Evolutionary conservation across 148 eudicot species (phyloP), one percentile per base, ranked within the genome.

Genomic region (Tetragonia tetragonoides): DNA sequence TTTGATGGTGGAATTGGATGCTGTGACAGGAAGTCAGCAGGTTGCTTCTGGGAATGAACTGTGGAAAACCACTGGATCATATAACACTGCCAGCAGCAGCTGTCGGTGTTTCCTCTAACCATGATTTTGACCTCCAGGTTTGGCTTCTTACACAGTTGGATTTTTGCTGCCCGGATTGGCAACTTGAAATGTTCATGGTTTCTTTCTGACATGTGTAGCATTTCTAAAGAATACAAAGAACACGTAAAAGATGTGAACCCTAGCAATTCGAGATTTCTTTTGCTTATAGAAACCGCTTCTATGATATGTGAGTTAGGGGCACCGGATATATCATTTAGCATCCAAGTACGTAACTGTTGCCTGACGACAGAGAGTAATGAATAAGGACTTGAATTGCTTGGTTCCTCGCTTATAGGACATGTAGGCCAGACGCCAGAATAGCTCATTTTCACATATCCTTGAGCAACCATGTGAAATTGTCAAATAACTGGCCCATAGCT

Each of bases 81-180:
- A 37, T 91, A 34, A 63, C 81, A 75, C 77, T 93, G 49, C 87
- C 90, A 16, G 85, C 87, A 46, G 80, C 81, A 68, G 91, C 90
- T 39, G 81, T 81, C 79, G 81, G 78, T 75, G 85, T 93, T 67
- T 92, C 96, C 67, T 71, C 88, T 41, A 73, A 85, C 63, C 90
- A 89, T 74, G 90, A 91, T 78, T 91, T 95, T 84, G 97, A 95
- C 87, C 92, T 95, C 60, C 94, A 95, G 99, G 98, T 88, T 40
- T 44, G 60, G 28, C 18, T 3, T 68, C 46, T 68, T 80, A 21
- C 34, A 14, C 53, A 20, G 60, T 28, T 68, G 53, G 8, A 24
- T 39, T 64, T 38, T 76, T 66, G 38, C 24, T 51, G 57, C 28
- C 6, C 39, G 34, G 40, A 18, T 39, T 69, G 16, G 51, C 6